Conservation (phyloP, 768 basidiomycete genomes). For the Crepidotus variabilis region DNA sequence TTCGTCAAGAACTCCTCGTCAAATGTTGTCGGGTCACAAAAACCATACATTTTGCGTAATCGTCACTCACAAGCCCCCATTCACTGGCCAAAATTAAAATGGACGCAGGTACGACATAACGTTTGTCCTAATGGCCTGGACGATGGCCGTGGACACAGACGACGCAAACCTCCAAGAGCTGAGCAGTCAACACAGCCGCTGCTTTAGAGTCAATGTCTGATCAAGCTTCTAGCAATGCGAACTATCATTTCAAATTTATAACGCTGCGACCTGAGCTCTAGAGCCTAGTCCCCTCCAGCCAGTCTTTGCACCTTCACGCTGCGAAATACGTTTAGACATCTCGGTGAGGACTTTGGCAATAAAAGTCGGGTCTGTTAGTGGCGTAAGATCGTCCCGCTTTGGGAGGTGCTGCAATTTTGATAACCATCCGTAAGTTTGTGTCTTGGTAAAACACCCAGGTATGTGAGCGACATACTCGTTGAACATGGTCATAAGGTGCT, state of each 20-base stretch:
- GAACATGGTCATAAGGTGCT: conserved; percentile 79
- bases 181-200: too few relatives aligned
- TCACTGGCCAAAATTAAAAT: too few relatives aligned
- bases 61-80: too few relatives aligned
- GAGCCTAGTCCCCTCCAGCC: conserved; percentile 83
- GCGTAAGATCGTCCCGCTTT: conserved; percentile 75
- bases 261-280: conserved; percentile 46
- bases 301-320: conserved; percentile 65
- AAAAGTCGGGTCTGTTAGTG: conserved; percentile 83
- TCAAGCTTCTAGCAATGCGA: too few relatives aligned
- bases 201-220: too few relatives aligned
- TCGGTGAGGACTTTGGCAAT: conserved; percentile 70
- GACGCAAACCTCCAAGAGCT: too few relatives aligned
- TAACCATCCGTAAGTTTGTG: background rate
- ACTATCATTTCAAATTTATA: conserved; percentile 1
- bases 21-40: too few relatives aligned
- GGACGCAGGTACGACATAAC: too few relatives aligned
- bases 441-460: background rate
- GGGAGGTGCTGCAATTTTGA: conserved; percentile 51
- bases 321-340: conserved; percentile 54
- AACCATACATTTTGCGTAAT: too few relatives aligned
- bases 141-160: too few relatives aligned
- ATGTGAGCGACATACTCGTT: conserved; percentile 45
- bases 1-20: too few relatives aligned
- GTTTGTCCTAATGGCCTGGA: too few relatives aligned